Base-by-base conservation (phyloP, 106 monocot genomes). In the Triglochin maritima region DNA sequence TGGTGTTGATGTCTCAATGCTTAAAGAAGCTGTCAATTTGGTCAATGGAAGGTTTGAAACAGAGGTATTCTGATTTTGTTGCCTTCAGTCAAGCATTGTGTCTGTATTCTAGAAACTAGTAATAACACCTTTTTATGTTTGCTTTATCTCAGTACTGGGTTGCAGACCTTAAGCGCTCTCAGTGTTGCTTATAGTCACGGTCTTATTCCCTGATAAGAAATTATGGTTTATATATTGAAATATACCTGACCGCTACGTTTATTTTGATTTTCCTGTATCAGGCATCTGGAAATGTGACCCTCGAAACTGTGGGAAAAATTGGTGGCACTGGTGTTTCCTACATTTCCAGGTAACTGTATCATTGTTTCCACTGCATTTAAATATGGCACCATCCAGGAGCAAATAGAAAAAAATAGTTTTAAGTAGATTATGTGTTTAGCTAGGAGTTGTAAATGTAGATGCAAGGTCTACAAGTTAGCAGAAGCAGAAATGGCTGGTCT, bases 201-300 rank as follows among this genome's bases (percentile, higher is more conserved):
- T 29, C 29, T 29, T 29, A 52, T 52, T 52, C 11, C 11, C 11
- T 52, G 52, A 52, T 52, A 52, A 52, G 11, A 52, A 11, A 52
- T 52, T 0, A 8, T 2, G 52, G 11, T 8, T 8, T 52, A 11
- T 0, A 11, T 52, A 7, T 52, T 6, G 7, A 2, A 52, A 59
- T 11, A 6, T 2, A 59, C 29, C 29, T 29, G 29, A 29, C 29
- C 29, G 29, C 29, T 29, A 29, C 29, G 29, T 29, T 29, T 29
- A 29, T 29, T 29, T 29, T 29, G 29, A 29, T 29, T 29, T 29
- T 5, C 47, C 55, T 15, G 44, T 65, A 46, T 41, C 77, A 96
- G 95, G 98, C 98, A 65, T 98, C 98, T 59, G 92, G 98, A 86
- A 98, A 98, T 86, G 92, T 98, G 46, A 89, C 98, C 51, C 79